Conservation (phyloP, 345 rosid genomes). For the Xanthoceras sorbifolium region DNA sequence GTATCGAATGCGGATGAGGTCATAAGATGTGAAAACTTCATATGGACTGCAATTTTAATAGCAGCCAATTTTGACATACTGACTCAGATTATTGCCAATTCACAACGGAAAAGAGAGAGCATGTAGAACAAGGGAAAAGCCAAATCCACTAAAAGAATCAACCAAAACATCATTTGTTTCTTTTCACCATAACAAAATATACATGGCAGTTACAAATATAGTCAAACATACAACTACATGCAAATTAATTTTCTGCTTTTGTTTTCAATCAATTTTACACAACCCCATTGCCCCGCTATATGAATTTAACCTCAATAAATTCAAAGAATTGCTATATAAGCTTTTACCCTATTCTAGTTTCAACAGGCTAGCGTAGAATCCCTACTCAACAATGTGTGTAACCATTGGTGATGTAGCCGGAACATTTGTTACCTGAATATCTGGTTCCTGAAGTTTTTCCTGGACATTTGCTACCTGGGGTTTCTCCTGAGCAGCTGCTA, state of each 20-base stretch:
- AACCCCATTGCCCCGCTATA: not conserved
- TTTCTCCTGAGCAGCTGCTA: conserved; percentile 29
- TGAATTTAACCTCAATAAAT: not conserved
- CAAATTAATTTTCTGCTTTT: not conserved
- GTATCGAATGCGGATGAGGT: too few relatives aligned
- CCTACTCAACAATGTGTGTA: conserved; percentile 18
- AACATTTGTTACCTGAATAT: conserved; percentile 29
- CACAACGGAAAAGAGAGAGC: too few relatives aligned
- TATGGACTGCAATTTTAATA: too few relatives aligned
- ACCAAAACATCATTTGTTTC: not conserved
- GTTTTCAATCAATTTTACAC: not conserved
- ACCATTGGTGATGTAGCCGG: conserved; percentile 17
- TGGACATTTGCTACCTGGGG: conserved; percentile 28
- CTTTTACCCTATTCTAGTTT: not conserved
- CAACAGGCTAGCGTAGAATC: not conserved
- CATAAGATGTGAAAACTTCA: too few relatives aligned
- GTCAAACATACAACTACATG: not conserved
- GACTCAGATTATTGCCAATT: too few relatives aligned
- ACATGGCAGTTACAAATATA: not conserved
- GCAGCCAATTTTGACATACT: too few relatives aligned
- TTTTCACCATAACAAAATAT: not conserved
- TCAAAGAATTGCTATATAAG: conserved; percentile 15
- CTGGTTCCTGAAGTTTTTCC: conserved; percentile 22
- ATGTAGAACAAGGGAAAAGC: too few relatives aligned
- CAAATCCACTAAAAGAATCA: not conserved